A percentile compares a stretch with the other conserved stretches of the same genome.
Conservation (phyloP, 805 yeast species). For the Brettanomyces sp. region DNA sequence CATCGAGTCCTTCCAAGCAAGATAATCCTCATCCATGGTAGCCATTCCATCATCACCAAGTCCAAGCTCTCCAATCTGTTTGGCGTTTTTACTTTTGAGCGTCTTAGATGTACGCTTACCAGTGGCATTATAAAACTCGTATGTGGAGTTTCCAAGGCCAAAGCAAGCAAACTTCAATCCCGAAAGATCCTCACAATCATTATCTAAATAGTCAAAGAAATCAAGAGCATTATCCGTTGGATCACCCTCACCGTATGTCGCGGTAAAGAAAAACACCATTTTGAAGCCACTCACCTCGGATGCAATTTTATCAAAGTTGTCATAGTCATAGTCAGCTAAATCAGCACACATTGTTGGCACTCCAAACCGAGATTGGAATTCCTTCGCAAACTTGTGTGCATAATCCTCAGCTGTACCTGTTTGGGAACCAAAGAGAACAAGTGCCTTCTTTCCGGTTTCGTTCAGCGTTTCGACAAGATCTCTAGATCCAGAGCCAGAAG, state of each 20-base stretch:
- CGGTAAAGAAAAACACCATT: slow-evolving; percentile 55
- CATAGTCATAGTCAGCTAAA: slow-evolving; percentile 81
- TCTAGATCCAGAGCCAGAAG: slow-evolving; percentile 31
- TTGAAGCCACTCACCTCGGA: slow-evolving; percentile 47
- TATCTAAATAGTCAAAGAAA: slow-evolving; percentile 62
- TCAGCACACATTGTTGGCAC: slow-evolving; percentile 80
- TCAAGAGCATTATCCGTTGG: slow-evolving; percentile 91
- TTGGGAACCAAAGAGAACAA: slow-evolving; percentile 88
- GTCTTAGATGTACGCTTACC: slow-evolving; percentile 52
- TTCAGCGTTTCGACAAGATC: slow-evolving; percentile 50
- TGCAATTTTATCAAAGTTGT: slow-evolving; percentile 57
- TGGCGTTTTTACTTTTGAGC: slow-evolving; percentile 59
- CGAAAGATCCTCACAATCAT: slow-evolving; percentile 44
- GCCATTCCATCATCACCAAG: slow-evolving; percentile 95
- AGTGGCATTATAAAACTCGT: slow-evolving; percentile 82
- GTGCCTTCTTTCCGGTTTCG: slow-evolving; percentile 59
- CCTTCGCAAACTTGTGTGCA: slow-evolving; percentile 84
- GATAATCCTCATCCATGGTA: slow-evolving; percentile 88
- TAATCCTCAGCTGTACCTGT: slow-evolving; percentile 99
- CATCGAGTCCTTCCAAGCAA: slow-evolving; percentile 82
- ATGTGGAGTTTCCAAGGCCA: slow-evolving; percentile 92
- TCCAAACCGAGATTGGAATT: slow-evolving; percentile 72
- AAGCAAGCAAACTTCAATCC: slow-evolving; percentile 65
- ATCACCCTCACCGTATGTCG: slow-evolving; percentile 98
- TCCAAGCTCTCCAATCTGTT: slow-evolving; percentile 67